Evolutionary conservation across 2,329 filamentous ascomycete genomes (phyloP).

Genomic region (Zopfia rhizophila): DNA sequence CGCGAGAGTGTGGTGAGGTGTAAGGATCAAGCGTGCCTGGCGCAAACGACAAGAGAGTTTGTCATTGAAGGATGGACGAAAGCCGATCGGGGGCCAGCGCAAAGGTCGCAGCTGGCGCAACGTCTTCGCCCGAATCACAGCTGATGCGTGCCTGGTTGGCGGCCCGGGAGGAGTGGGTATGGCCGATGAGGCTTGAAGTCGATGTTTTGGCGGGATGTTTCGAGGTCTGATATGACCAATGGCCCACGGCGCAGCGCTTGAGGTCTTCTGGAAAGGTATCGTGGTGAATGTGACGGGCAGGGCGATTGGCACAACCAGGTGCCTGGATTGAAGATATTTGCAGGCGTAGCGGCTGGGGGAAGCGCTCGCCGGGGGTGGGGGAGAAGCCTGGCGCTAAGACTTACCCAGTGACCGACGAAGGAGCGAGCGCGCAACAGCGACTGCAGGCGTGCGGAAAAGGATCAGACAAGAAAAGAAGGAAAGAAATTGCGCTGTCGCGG

Average conservation of each 20-base stretch:
- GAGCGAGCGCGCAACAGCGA: constrained; percentile 14
- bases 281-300: constrained; percentile 20
- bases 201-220: constrained; percentile 35
- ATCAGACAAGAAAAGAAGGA: background rate
- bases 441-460: background rate
- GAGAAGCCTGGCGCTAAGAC: constrained; percentile 48
- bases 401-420: constrained; percentile 46
- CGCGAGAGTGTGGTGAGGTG: constrained; percentile 18
- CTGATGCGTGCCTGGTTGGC: constrained; percentile 33
- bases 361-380: constrained; percentile 44
- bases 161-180: constrained; percentile 30
- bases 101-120: constrained; percentile 32
- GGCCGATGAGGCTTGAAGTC: constrained; percentile 23
- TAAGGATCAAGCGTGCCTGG: constrained; percentile 15
- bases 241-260: constrained; percentile 35
- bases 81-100: constrained; percentile 30
- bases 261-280: constrained; percentile 33
- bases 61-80: constrained; percentile 1
- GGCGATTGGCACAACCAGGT: constrained; percentile 35
- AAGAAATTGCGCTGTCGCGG: background rate
- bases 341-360: constrained; percentile 44
- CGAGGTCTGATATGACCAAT: constrained; percentile 36
- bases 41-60: constrained; percentile 20
- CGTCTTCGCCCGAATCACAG: constrained; percentile 32
- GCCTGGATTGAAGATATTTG: constrained; percentile 37